Percentiles rank a stretch among this genome's conserved stretches.
These are phyloP conservation scores for Emmonsia crescens DNA, from an alignment of 2,329 filamentous ascomycete genomes.

Conservation along the genomic window DNA sequence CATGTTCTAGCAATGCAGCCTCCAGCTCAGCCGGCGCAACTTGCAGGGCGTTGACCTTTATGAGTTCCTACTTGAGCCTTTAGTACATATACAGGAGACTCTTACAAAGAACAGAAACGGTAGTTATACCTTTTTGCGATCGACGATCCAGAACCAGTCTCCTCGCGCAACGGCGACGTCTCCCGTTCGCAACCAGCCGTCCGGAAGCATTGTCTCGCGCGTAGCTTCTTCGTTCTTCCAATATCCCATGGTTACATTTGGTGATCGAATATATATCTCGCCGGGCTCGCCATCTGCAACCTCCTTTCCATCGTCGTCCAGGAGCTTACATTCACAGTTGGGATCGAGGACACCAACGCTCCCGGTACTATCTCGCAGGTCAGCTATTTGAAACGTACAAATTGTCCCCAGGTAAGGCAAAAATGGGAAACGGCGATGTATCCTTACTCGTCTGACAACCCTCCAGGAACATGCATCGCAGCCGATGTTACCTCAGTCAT, in stretches of 20 bases:
- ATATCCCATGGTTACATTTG: conserved; percentile 53
- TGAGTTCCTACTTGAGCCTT: conserved; percentile 45
- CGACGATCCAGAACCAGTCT: conserved; percentile 80
- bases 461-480: conserved; percentile 34
- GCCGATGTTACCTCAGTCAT: conserved; percentile 49
- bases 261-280: conserved; percentile 56
- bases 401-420: no score
- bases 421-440: not conserved
- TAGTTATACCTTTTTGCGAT: conserved; percentile 52
- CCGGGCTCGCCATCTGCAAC: conserved; percentile 46
- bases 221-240: conserved; percentile 49
- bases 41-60: conserved; percentile 61
- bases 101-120: no score
- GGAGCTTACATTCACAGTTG: conserved; percentile 44
- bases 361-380: conserved; percentile 19
- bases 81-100: conserved; percentile 10
- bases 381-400: not conserved
- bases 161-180: conserved; percentile 68
- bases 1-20: conserved; percentile 40
- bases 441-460: conserved; percentile 25
- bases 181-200: conserved; percentile 83
- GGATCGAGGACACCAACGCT: conserved; percentile 45
- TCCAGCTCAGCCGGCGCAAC: conserved; percentile 58
- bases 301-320: conserved; percentile 44
- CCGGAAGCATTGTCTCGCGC: conserved; percentile 44